Evolutionary conservation across 1,139 yeast species (phyloP).

Genomic region (Geotrichum australiense): DNA sequence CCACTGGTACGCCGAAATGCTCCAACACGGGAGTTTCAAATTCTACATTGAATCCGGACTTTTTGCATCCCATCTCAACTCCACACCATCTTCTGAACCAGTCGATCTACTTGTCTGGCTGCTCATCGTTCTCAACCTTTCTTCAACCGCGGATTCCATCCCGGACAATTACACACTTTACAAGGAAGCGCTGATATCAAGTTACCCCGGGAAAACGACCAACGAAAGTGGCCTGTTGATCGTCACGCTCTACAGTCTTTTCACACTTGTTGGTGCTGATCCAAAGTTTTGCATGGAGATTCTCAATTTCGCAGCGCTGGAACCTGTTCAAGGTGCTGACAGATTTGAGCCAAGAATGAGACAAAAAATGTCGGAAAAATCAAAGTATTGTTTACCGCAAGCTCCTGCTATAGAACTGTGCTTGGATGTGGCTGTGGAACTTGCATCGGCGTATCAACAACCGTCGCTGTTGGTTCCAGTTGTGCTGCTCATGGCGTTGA

Average conservation of each 20-base stretch:
- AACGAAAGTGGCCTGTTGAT: background rate
- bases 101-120: slow-evolving; percentile 1
- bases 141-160: background rate
- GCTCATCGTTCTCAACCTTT: background rate
- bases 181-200: background rate
- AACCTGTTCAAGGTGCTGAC: background rate
- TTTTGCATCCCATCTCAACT: background rate
- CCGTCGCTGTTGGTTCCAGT: background rate
- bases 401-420: slow-evolving; percentile 1
- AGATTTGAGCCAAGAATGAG: background rate
- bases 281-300: background rate
- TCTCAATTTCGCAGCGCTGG: background rate
- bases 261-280: slow-evolving; percentile 2
- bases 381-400: background rate
- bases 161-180: background rate
- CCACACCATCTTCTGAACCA: background rate
- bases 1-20: too few relatives aligned
- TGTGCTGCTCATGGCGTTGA: background rate
- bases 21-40: too few relatives aligned
- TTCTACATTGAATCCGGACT: slow-evolving; percentile 3
- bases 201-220: background rate
- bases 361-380: background rate
- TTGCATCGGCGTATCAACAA: background rate
- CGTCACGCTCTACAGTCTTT: background rate
- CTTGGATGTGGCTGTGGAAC: background rate